Conservation (phyloP, 139 green algal species). For the Parachlorella kessleri region DNA sequence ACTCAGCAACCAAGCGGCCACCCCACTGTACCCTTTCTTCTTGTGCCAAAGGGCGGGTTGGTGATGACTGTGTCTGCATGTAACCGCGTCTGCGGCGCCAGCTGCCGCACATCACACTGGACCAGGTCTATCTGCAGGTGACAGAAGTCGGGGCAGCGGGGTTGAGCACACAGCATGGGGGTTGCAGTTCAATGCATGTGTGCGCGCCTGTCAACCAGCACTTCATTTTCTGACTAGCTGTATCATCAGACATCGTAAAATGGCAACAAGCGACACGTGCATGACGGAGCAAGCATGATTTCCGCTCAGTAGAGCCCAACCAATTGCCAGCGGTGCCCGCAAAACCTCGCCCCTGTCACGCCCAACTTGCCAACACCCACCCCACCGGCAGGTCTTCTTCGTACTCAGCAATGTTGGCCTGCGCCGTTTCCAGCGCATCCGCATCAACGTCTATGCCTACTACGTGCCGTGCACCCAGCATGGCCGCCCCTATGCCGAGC, state of each 20-base stretch:
- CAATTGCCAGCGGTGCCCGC: not conserved
- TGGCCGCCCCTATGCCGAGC: constrained; percentile 80
- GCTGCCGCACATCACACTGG: constrained; percentile 46
- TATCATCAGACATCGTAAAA: too few species aligned
- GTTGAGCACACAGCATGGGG: too few species aligned
- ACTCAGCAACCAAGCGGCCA: not conserved
- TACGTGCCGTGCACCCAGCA: constrained; percentile 78
- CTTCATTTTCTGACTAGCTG: too few species aligned
- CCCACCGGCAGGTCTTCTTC: constrained; percentile 67
- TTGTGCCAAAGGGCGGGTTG: constrained; percentile 97
- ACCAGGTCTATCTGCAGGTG: constrained; percentile 76
- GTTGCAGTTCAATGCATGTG: too few species aligned
- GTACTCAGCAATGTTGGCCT: constrained; percentile 76
- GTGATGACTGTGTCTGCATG: constrained; percentile 88
- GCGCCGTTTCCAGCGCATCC: constrained; percentile 74
- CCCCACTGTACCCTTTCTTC: constrained; percentile 63
- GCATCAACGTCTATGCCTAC: constrained; percentile 88
- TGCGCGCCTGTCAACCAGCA: too few species aligned
- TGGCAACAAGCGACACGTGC: too few species aligned
- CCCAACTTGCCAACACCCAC: not conserved
- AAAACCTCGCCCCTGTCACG: not conserved
- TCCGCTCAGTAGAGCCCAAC: too few species aligned
- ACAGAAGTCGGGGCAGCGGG: too few species aligned
- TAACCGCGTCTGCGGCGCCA: constrained; percentile 39
- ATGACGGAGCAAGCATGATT: too few species aligned